Evolutionary conservation across 371 early-diverging fungal genomes (phyloP), one percentile per base, ranked within the genome.

Genomic region (Syncephalis plumigaleata): DNA sequence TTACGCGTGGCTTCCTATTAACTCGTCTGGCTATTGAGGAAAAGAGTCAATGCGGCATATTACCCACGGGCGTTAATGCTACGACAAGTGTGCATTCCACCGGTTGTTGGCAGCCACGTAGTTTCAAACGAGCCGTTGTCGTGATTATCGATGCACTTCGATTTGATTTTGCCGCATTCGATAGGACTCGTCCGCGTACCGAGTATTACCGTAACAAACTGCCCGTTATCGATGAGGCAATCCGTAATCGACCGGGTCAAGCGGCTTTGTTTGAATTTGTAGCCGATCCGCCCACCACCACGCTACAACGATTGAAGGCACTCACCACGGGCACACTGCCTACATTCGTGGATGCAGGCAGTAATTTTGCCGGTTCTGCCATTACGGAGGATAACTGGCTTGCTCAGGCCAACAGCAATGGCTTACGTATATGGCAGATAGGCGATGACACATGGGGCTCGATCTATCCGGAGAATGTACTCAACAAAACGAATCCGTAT

Each of bases 271-370:
- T 75, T 51, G 79, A 85, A 38, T 87, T 79, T 47, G 68, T 77
- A 1, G 91, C 92, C 0, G 97, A 97, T 60, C 89, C 98, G n/a
- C 94, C 98, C 1, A 97, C 95, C 0, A 93, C 98, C 0, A 95
- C 95, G 0, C 68, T 89, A 61, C 95, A 97, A 63, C 77, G 98
- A 2, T 67, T 97, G 50, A 92, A 91, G 59, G 94, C 84, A 0
- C 51, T 97, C 16, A 87, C 79, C 52, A 88, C 91, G 0, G 93
- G 93, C 1, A 75, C 85, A 0, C 58, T 93, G 21, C 93, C 93
- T 0, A 90, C 91, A 1, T 86, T 93, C 58, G 85, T 95, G 39
- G 96, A 97, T 52, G 88, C 87, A 1, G 91, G 91, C 23, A 68
- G 73, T 46, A 97, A 93, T 58, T 97, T 97, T 74, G 89, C 80